Evolutionary conservation across 2,329 filamentous ascomycete species (phyloP), one percentile per base, ranked within the genome.

Genomic region (Colletotrichum orbiculare): DNA sequence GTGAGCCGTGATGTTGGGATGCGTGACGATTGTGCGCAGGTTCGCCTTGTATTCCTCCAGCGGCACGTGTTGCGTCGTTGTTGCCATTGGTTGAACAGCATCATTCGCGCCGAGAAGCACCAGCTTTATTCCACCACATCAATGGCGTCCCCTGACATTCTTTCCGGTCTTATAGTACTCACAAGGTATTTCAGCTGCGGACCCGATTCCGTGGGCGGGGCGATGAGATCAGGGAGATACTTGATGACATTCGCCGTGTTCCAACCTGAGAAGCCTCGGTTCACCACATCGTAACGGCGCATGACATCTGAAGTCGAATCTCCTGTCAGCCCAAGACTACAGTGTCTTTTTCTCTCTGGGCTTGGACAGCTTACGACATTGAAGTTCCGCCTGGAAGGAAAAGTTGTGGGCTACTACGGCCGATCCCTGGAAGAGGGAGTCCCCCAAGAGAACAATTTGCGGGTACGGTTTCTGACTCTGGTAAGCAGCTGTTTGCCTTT

Each of bases 101-200:
- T 98, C 96, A 74, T 99, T 98, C 70, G 96, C 93, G 15, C 96
- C 96, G 66, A 97, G 89, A 69, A 97, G 90, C 64, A 97, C 79
- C 43, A 91, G 41, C 59, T 66, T n/a, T 34, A 15, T 12, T 54
- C 13, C 42, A 13, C n/a, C 15, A 8, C 11, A 48, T 48, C 33
- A 13, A 39, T 25, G 25, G 25, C 25, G 25, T 25, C 25, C 25
- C 25, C 25, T 25, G 25, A 25, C 25, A 5, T 25, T 25, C 25
- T 1, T 25, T 25, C 25, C 4, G 25, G 43, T 17, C 35, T 45
- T 35, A 12, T 46, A 49, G n/a, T 13, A 71, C 83, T 72, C 76
- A 92, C 90, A 69, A 95, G 77, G 71, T 92, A 90, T 63, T 88
- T 86, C 62, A 94, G 84, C 72, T 84, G 85, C 8, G 87, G 83